Percentiles rank a stretch among this genome's conserved stretches.
These are phyloP conservation scores for Polygonum maritimum DNA, from an alignment of 148 eudicot genomes.

Conservation along the genomic window DNA sequence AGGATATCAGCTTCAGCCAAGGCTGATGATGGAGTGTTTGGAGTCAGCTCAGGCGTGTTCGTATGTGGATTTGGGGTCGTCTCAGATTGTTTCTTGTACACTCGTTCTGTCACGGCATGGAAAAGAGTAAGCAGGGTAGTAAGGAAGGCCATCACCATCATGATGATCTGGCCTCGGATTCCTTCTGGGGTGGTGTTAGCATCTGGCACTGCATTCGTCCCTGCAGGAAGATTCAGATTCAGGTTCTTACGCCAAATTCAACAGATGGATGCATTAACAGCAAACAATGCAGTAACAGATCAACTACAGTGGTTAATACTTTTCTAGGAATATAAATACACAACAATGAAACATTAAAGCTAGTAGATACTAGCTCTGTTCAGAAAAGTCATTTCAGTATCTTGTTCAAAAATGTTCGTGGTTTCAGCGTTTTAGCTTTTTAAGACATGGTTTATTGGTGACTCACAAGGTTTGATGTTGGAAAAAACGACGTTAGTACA, in stretches of 20 bases:
- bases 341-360: not conserved
- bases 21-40: slow-evolving; percentile 38
- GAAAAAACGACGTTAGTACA: no score
- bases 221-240: slow-evolving; percentile 31
- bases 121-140: slow-evolving; percentile 40
- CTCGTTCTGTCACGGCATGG: slow-evolving; percentile 30
- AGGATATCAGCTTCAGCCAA: slow-evolving; percentile 49
- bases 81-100: slow-evolving; percentile 44
- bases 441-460: no score
- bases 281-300: not conserved
- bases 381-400: no score
- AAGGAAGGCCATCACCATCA: slow-evolving; percentile 54
- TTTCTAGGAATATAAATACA: not conserved
- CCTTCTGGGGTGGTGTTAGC: slow-evolving; percentile 41
- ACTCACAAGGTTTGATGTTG: no score
- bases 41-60: slow-evolving; percentile 26
- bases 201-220: slow-evolving; percentile 21
- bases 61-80: slow-evolving; percentile 21
- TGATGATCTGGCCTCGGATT: slow-evolving; percentile 32
- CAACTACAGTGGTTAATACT: not conserved
- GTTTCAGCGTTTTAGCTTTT: no score
- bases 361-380: not conserved
- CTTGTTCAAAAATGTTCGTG: no score
- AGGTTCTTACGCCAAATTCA: not conserved
- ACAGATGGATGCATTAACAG: not conserved